phyloP scores from a whole-genome alignment of 257 asterid species.

The Asclepias syriaca region DNA sequence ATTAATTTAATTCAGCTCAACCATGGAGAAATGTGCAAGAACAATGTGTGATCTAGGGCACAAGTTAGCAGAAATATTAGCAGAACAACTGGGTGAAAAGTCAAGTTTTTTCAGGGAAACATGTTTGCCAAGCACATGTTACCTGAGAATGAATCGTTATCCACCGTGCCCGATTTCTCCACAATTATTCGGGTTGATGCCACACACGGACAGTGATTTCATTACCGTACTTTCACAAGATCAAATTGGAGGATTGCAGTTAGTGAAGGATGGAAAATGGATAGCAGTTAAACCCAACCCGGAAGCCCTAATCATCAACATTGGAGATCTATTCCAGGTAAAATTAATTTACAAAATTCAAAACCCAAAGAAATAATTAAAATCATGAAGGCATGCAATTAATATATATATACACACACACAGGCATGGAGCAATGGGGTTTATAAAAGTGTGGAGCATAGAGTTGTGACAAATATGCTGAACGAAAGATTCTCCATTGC shows the following conservation, averaged over 20 bases:
- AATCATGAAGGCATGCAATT: background rate
- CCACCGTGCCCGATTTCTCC: conserved; percentile 57
- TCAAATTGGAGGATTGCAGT: conserved; percentile 71
- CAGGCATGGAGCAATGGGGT: conserved; percentile 97
- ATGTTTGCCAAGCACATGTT: conserved; percentile 52
- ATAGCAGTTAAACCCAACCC: conserved; percentile 77
- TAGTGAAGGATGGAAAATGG: conserved; percentile 71
- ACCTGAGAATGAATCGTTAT: conserved; percentile 76
- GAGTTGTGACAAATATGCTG: conserved; percentile 67
- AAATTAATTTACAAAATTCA: too few relatives aligned
- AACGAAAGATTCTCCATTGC: conserved; percentile 80
- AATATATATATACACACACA: background rate
- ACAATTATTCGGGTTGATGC: conserved; percentile 52
- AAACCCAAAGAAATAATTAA: background rate
- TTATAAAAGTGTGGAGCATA: conserved; percentile 77
- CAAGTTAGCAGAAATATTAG: conserved; percentile 46
- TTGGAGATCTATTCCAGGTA: conserved; percentile 83
- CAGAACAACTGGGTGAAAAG: conserved; percentile 45
- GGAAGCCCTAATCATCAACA: conserved; percentile 61
- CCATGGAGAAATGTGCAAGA: conserved; percentile 53
- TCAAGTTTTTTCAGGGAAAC: conserved; percentile 42
- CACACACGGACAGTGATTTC: conserved; percentile 88
- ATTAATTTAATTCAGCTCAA: conserved; percentile 38
- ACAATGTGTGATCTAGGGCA: conserved; percentile 49
- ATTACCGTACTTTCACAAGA: conserved; percentile 80